Evolutionary conservation across 148 eudicot species (phyloP).

Genomic region (Camellia granthamiana): DNA sequence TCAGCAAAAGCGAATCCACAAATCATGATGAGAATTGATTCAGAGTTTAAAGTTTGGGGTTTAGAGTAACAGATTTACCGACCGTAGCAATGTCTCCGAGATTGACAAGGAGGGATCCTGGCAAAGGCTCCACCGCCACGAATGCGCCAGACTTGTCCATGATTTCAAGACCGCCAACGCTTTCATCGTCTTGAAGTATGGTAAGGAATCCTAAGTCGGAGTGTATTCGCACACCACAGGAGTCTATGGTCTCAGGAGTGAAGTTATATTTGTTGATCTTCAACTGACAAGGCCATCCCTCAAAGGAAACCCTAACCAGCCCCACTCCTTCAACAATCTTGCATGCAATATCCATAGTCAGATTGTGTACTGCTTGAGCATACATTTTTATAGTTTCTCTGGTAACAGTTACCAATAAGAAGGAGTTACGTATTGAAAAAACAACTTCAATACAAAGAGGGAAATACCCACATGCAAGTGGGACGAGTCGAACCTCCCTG

Average conservation of each 20-base stretch:
- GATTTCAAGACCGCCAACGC: conserved; percentile 67
- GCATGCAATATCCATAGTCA: conserved; percentile 35
- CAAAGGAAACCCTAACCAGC: conserved; percentile 29
- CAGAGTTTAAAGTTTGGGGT: no score
- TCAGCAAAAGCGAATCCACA: neutral
- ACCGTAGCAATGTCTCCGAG: conserved; percentile 71
- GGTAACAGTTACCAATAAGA: neutral
- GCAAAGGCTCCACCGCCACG: conserved; percentile 52
- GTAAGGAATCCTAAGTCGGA: conserved; percentile 74
- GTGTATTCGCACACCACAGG: conserved; percentile 61
- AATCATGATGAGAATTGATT: no score
- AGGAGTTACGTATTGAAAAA: neutral
- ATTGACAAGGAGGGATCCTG: conserved; percentile 59
- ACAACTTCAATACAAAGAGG: no score
- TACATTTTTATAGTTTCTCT: conserved; percentile 54
- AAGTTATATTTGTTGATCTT: conserved; percentile 67
- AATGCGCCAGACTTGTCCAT: conserved; percentile 49
- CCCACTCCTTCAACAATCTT: conserved; percentile 52
- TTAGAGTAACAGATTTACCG: conserved; percentile 10
- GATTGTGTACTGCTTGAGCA: conserved; percentile 47
- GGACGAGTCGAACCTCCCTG: no score
- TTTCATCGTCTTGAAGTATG: conserved; percentile 71
- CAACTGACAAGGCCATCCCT: conserved; percentile 62
- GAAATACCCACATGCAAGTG: no score
- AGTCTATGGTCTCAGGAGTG: conserved; percentile 46